Conservation (phyloP, 1,284 basidiomycete species). For the Erythrobasidium hasegawianum region DNA sequence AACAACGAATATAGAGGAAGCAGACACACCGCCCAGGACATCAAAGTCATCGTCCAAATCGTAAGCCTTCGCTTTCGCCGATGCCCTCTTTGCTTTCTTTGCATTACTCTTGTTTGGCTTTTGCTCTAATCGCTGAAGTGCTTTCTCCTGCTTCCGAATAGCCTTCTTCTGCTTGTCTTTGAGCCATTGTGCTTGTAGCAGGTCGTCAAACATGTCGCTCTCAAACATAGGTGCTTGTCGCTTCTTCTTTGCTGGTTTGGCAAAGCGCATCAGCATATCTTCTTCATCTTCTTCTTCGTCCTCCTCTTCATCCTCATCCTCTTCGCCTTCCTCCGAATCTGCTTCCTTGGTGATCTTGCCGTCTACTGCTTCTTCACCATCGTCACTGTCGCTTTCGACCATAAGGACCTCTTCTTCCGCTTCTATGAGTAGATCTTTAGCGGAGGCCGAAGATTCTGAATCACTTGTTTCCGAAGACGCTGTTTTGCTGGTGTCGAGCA, state of each 20-base stretch:
- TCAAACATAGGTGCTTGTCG: constrained; percentile 13
- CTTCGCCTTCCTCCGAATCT: constrained; percentile 1
- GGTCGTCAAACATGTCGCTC: constrained; percentile 40
- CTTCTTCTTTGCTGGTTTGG: neutral
- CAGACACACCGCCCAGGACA: neutral
- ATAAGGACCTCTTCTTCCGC: neutral
- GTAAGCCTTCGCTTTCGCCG: neutral
- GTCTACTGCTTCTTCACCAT: neutral
- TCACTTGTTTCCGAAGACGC: neutral
- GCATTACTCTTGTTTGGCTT: constrained; percentile 61
- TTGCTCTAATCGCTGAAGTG: constrained; percentile 51
- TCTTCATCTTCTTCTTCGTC: constrained; percentile 2
- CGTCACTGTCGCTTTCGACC: neutral
- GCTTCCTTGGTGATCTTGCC: neutral
- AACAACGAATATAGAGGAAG: neutral
- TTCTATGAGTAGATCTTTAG: neutral
- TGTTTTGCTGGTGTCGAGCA: neutral
- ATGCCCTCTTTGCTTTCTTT: constrained; percentile 53
- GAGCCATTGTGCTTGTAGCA: constrained; percentile 70
- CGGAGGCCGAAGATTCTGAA: neutral
- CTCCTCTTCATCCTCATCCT: neutral
- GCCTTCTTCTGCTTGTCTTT: constrained; percentile 78
- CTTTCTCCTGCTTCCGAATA: constrained; percentile 64
- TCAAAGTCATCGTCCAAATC: constrained; percentile 51
- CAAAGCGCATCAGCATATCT: neutral